Evolutionary conservation across 306 rosid genomes (phyloP).

Genomic region (Vigna reflexopilosa): DNA sequence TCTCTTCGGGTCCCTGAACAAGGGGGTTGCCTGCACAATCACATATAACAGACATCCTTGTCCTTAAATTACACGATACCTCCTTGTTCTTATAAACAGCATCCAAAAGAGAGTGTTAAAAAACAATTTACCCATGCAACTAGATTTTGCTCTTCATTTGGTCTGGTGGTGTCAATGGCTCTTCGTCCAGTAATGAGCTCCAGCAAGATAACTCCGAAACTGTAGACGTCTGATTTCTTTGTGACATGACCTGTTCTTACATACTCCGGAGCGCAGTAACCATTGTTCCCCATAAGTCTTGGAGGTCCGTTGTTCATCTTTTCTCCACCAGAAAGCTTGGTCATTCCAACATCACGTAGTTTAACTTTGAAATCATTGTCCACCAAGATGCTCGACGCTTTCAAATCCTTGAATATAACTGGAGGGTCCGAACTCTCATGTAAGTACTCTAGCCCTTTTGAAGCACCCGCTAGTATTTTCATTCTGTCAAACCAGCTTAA

Average conservation of each 20-base stretch:
- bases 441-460: constrained; percentile 80
- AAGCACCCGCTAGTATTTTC: constrained; percentile 71
- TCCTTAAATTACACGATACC: background rate
- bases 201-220: constrained; percentile 80
- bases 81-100: background rate
- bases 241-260: constrained; percentile 63
- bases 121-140: constrained; percentile 76
- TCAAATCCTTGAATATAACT: constrained; percentile 69
- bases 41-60: background rate
- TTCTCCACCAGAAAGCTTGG: constrained; percentile 59
- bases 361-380: constrained; percentile 57
- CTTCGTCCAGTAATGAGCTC: constrained; percentile 92
- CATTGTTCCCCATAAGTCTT: constrained; percentile 82
- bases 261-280: constrained; percentile 90
- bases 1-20: constrained; percentile 75
- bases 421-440: constrained; percentile 79
- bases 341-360: constrained; percentile 72
- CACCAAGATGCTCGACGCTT: constrained; percentile 66
- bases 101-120: background rate
- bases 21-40: constrained; percentile 81
- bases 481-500: constrained; percentile 79
- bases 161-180: constrained; percentile 75
- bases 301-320: constrained; percentile 60
- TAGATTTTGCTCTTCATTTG: constrained; percentile 82
- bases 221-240: constrained; percentile 79